Conservation (phyloP, 129 eudicot genomes). For the Calendula officinalis region DNA sequence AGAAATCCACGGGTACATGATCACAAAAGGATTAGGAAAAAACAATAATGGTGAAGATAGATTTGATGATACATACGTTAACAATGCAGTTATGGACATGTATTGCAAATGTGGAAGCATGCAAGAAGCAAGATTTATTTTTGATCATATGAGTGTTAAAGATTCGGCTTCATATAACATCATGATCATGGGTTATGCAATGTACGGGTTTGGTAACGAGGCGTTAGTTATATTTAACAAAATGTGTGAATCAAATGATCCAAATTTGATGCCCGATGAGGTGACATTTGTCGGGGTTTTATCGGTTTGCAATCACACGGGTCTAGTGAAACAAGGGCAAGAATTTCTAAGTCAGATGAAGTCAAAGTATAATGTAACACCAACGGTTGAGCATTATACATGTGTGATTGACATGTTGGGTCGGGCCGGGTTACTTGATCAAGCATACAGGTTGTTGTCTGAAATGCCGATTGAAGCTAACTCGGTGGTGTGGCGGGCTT, state of each 20-base stretch:
- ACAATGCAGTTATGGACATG: conserved; percentile 80
- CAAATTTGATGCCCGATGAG: conserved; percentile 47
- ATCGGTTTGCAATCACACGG: conserved; percentile 71
- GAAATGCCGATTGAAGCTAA: conserved; percentile 58
- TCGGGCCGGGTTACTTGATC: conserved; percentile 74
- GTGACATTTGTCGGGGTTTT: conserved; percentile 77
- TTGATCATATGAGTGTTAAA: conserved; percentile 47
- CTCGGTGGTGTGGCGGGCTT: conserved; percentile 76
- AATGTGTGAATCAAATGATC: conserved; percentile 43
- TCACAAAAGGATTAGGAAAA: conserved; percentile 47
- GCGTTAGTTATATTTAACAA: conserved; percentile 48
- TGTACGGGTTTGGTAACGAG: conserved; percentile 70
- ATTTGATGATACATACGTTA: conserved; percentile 28
- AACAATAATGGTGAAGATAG: conserved; percentile 16
- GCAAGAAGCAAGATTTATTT: conserved; percentile 55
- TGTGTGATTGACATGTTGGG: conserved; percentile 89
- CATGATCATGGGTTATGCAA: conserved; percentile 78
- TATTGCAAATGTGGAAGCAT: conserved; percentile 78
- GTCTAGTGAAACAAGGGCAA: conserved; percentile 54
- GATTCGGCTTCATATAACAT: conserved; percentile 93
- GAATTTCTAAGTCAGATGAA: conserved; percentile 56
- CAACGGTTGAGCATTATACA: conserved; percentile 65
- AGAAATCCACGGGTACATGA: conserved; percentile 70
- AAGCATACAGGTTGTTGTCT: conserved; percentile 56
- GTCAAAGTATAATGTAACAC: conserved; percentile 42